Conservation (phyloP, 2,329 filamentous ascomycete genomes). For the Penicillium sp. region DNA sequence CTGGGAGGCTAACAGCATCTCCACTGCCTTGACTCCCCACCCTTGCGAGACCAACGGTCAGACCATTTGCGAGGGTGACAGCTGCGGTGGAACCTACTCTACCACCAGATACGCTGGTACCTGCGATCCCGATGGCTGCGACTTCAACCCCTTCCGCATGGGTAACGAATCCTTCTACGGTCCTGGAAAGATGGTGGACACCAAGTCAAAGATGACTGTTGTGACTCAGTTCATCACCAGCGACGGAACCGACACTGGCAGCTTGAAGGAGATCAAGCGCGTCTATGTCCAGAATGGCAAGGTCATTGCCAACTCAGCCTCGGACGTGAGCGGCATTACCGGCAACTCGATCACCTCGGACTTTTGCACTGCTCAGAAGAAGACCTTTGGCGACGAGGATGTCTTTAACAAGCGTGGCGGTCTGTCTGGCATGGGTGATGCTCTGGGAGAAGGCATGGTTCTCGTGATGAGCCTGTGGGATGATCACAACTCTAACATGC, state of each 20-base stretch:
- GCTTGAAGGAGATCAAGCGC: slow-evolving; percentile 56
- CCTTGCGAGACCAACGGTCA: slow-evolving; percentile 51
- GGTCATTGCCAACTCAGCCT: slow-evolving; percentile 52
- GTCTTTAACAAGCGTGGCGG: slow-evolving; percentile 53
- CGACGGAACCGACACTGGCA: slow-evolving; percentile 46
- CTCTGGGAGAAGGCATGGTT: slow-evolving; percentile 55
- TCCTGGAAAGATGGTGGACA: slow-evolving; percentile 53
- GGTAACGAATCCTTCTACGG: slow-evolving; percentile 61
- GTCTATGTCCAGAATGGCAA: slow-evolving; percentile 60
- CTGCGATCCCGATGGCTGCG: slow-evolving; percentile 65
- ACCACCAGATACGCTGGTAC: slow-evolving; percentile 53
- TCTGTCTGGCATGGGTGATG: slow-evolving; percentile 49
- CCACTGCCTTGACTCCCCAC: slow-evolving; percentile 61
- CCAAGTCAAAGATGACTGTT: slow-evolving; percentile 56
- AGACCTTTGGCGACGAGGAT: slow-evolving; percentile 49
- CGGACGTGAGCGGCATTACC: slow-evolving; percentile 42
- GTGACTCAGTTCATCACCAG: slow-evolving; percentile 60
- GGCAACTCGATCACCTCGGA: slow-evolving; percentile 52
- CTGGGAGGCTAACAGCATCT: slow-evolving; percentile 64
- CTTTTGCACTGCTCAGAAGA: slow-evolving; percentile 55
- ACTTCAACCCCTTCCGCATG: slow-evolving; percentile 64
- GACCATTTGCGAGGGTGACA: slow-evolving; percentile 46
- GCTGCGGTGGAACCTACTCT: slow-evolving; percentile 51
- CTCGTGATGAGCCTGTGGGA: slow-evolving; percentile 59
- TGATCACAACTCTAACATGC: slow-evolving; percentile 63